These are phyloP conservation scores for Mycena pura DNA, from an alignment of 768 basidiomycete species.

Conservation along the genomic window DNA sequence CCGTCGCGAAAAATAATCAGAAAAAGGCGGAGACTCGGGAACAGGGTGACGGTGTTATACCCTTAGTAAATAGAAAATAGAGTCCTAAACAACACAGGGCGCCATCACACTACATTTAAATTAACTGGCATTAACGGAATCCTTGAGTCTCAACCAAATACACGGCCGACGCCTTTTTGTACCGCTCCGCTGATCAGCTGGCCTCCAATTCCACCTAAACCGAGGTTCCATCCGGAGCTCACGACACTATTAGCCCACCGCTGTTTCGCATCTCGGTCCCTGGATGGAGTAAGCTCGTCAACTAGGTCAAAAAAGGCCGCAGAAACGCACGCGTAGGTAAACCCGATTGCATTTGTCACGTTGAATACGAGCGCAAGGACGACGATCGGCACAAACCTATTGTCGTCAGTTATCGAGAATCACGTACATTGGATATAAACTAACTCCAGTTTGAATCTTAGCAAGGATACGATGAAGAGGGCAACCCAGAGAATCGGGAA, in stretches of 20 bases:
- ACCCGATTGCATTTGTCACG: constrained; percentile 92
- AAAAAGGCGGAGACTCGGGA: constrained; percentile 72
- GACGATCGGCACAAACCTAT: constrained; percentile 94
- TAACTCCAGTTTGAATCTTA: constrained; percentile 89
- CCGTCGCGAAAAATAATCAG: constrained; percentile 94
- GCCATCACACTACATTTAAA: not conserved
- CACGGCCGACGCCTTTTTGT: constrained; percentile 78
- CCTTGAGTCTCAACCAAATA: constrained; percentile 60
- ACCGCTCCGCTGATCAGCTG: constrained; percentile 84
- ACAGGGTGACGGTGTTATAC: constrained; percentile 62
- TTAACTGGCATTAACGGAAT: not conserved
- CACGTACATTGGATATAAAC: constrained; percentile 38
- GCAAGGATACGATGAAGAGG: constrained; percentile 85
- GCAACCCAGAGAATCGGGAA: constrained; percentile 91
- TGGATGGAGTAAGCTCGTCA: constrained; percentile 32
- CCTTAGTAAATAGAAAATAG: constrained; percentile 60
- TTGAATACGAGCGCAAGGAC: constrained; percentile 95
- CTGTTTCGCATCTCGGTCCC: constrained; percentile 92
- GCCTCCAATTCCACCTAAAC: constrained; percentile 84
- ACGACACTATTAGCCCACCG: constrained; percentile 84
- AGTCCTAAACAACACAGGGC: not conserved
- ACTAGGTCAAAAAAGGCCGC: not conserved
- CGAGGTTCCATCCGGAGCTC: constrained; percentile 73
- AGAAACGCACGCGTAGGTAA: constrained; percentile 85
- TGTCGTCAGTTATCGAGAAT: constrained; percentile 11